Conservation (phyloP, 768 basidiomycete species). For the Suillus cothurnatus region DNA sequence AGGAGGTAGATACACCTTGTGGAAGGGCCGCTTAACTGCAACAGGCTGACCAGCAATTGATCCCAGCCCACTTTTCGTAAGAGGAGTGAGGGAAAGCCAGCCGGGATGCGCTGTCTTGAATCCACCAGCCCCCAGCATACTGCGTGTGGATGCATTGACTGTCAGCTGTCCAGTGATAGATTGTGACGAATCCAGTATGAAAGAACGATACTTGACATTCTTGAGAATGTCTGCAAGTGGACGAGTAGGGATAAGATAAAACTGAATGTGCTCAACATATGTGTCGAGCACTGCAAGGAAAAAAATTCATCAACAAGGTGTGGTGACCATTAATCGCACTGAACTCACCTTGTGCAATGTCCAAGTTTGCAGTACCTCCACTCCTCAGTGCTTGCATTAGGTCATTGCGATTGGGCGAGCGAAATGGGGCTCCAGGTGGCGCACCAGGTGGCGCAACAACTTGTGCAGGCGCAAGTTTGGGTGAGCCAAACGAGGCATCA, state of each 20-base stretch:
- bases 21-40: slow-evolving; percentile 3
- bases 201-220: not conserved
- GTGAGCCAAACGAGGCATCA: too few relatives aligned
- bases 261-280: not conserved
- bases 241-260: not conserved
- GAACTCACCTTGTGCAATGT: slow-evolving; percentile 5
- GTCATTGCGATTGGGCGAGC: not conserved
- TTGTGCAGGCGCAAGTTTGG: too few relatives aligned
- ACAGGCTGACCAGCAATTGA: not conserved
- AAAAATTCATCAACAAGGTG: too few relatives aligned
- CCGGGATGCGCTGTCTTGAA: slow-evolving; percentile 8
- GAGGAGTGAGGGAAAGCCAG: not conserved
- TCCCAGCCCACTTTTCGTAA: not conserved
- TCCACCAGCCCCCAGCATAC: not conserved
- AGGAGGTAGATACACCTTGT: not conserved
- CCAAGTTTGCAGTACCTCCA: not conserved
- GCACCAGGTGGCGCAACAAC: not conserved
- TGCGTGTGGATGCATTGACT: not conserved
- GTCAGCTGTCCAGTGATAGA: not conserved
- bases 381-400: slow-evolving; percentile 2
- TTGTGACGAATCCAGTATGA: not conserved
- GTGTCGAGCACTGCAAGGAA: not conserved
- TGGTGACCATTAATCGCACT: too few relatives aligned
- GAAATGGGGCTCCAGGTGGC: not conserved
- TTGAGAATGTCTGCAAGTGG: not conserved